Evolutionary conservation across 148 eudicot genomes (phyloP), one percentile per base, ranked within the genome.

Genomic region (Chenopodium quinoa): DNA sequence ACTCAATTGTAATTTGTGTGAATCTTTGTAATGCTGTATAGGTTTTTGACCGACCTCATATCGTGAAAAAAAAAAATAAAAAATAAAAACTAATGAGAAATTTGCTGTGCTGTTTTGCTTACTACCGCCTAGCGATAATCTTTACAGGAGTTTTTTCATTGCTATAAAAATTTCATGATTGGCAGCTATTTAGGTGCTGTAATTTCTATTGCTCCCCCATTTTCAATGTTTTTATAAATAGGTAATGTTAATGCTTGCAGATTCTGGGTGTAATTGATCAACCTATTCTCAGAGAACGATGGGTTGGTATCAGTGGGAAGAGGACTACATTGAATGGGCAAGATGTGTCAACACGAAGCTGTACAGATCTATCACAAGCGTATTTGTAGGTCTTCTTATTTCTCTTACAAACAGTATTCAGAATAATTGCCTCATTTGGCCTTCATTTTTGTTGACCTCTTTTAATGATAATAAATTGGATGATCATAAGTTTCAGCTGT

Each of bases 181-280:
- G 31, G 74, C 52, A 13, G 20, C 19, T 25, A 23, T 44, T 65
- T 23, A 7, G 74, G 73, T 32, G 81, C 78, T 83, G 68, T 48
- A 8, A 34, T 52, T 14, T 71, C 19, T 2, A 14, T 56, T 23
- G 44, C 44, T 58, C 10, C 32, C 80, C 50, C 9, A 0, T 56
- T 20, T 20, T 13, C 46, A 31, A 34, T 10, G n/a, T 37, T 44
- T 1, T 74, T 52, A 31, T 47, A 34, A 46, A 60, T 64, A 25
- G 16, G 6, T 62, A 64, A 68, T 40, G 60, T 65, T 76, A 77
- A 67, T 64, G 69, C 16, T 58, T 76, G 63, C 85, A 95, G 99
- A 88, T 94, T 73, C 89, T 96, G 76, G 99, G 99, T 76, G 75
- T 96, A 65, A 91, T 96, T 86, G 93, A 96, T 87, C 99, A 96